Evolutionary conservation across 139 green algal species (phyloP).

Genomic region (Chlorella sp.): DNA sequence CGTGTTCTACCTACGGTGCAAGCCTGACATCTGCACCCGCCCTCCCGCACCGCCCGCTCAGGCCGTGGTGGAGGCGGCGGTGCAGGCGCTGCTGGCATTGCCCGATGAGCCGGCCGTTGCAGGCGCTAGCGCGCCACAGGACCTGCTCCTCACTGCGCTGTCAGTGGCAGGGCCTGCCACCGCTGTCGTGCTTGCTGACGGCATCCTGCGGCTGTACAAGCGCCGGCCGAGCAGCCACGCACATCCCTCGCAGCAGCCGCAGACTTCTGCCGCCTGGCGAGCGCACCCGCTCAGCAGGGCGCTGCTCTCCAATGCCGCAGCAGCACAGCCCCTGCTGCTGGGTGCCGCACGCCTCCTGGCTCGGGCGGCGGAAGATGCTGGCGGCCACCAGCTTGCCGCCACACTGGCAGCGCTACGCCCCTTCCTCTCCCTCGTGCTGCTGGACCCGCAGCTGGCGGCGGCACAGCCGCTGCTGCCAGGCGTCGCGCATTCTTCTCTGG

Average conservation of each 20-base stretch:
- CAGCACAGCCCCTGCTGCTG: conserved; percentile 11
- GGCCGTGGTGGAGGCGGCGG: not conserved
- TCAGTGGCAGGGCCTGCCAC: conserved; percentile 12
- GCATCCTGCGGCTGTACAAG: conserved; percentile 10
- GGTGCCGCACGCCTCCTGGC: conserved; percentile 6
- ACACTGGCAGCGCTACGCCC: conserved; percentile 6
- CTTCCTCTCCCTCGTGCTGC: conserved; percentile 27
- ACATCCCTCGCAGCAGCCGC: not conserved
- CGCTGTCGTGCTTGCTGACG: not conserved
- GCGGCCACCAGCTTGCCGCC: not conserved
- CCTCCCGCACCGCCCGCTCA: not conserved
- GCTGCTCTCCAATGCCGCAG: not conserved
- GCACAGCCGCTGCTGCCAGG: conserved; percentile 11
- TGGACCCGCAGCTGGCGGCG: not conserved
- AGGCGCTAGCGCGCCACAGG: not conserved
- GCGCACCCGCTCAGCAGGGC: conserved; percentile 21
- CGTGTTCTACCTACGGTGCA: too few relatives aligned
- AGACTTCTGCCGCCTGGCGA: not conserved
- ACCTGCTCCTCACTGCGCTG: conserved; percentile 24
- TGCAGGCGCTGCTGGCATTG: not conserved
- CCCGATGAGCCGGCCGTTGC: not conserved
- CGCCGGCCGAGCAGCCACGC: not conserved
- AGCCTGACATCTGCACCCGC: not conserved
- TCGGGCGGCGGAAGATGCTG: not conserved
- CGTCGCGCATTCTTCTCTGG: not conserved